Evolutionary conservation across 148 eudicot species (phyloP).

Genomic region (Fagopyrum esculentum): DNA sequence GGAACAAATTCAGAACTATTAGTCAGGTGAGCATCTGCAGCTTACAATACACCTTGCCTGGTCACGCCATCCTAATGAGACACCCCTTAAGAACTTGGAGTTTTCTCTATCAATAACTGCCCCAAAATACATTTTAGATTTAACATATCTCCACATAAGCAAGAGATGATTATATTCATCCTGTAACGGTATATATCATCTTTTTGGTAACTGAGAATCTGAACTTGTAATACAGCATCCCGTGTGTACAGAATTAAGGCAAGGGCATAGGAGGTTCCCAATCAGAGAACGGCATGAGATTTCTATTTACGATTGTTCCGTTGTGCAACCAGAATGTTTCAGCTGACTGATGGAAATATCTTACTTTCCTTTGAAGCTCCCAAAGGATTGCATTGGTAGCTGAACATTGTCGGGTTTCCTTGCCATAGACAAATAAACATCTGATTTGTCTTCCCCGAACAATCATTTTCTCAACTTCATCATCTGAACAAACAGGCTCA

Average conservation of each 20-base stretch:
- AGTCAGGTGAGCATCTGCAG: background rate
- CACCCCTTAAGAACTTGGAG: background rate
- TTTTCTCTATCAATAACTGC: background rate
- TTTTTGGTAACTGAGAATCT: background rate
- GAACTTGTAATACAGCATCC: background rate
- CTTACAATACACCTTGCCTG: background rate
- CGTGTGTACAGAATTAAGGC: background rate
- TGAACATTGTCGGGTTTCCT: constrained; percentile 73
- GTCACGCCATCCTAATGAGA: background rate
- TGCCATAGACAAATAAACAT: constrained; percentile 76
- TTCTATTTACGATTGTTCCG: constrained; percentile 57
- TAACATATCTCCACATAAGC: background rate
- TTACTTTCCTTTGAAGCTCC: constrained; percentile 87
- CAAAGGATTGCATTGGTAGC: constrained; percentile 72
- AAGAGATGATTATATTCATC: background rate
- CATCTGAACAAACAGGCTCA: constrained; percentile 39
- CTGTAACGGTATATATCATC: background rate
- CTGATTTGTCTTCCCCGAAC: constrained; percentile 58
- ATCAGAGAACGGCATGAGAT: constrained; percentile 55
- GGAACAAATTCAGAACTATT: background rate
- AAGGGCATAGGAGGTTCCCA: constrained; percentile 69
- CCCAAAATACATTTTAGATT: background rate
- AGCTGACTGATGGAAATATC: constrained; percentile 78
- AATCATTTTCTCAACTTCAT: constrained; percentile 73
- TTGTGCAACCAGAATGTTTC: constrained; percentile 97